A percentile compares a stretch with the other conserved stretches of the same genome.
Evolutionary conservation across 768 basidiomycete genomes (phyloP).

Genomic region (Lentinula boryana): DNA sequence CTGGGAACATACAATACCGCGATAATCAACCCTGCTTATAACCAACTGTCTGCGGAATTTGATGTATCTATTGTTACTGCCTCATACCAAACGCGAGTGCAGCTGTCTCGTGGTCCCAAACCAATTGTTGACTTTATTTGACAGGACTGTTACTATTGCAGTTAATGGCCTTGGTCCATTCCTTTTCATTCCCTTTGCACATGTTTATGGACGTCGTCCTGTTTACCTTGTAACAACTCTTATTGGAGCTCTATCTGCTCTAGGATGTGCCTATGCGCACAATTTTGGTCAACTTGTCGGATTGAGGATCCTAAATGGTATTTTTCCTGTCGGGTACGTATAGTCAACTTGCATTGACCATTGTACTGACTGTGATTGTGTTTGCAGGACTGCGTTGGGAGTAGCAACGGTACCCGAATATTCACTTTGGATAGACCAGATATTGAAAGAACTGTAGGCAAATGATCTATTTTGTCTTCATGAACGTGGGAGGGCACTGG

Average conservation of each 20-base stretch:
- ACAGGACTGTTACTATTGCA: neutral
- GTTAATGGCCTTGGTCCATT: constrained; percentile 1
- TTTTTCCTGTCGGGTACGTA: constrained; percentile 5
- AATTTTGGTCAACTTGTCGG: constrained; percentile 3
- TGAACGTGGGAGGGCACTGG: constrained; percentile 4
- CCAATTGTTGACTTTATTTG: neutral
- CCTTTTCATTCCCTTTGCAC: constrained; percentile 2
- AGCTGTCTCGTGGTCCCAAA: neutral
- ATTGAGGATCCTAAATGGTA: neutral
- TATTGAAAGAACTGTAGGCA: neutral
- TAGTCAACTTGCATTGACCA: no score
- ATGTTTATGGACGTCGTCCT: constrained; percentile 1
- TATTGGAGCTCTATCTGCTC: neutral
- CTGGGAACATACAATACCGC: constrained; percentile 2
- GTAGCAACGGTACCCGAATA: neutral
- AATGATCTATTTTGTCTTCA: constrained; percentile 2
- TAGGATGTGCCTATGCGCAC: constrained; percentile 1
- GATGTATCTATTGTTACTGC: constrained; percentile 1
- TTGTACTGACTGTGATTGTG: neutral
- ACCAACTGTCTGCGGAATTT: neutral
- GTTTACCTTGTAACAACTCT: neutral
- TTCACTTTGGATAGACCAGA: neutral
- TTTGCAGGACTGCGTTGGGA: neutral
- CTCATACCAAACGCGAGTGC: constrained; percentile 1
- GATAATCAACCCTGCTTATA: neutral